Base-by-base conservation (phyloP, 805 yeast genomes). In the Metschnikowia similis region DNA sequence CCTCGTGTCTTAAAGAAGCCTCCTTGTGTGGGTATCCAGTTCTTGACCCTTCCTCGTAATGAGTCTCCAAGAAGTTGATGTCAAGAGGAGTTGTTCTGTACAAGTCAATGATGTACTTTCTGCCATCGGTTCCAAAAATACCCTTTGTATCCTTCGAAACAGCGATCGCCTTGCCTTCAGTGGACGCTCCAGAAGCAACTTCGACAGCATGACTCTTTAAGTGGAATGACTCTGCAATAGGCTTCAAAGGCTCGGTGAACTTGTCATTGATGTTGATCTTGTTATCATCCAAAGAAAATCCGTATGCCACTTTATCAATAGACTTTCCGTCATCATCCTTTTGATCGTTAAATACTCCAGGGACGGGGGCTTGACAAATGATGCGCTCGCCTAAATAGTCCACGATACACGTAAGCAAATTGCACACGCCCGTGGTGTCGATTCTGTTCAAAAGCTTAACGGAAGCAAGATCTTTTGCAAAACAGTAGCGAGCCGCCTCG, bases 331-430 rank as follows among this genome's bases (percentile, higher is more conserved):
- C 48, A 2, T 42, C 53, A 36, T 56, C 60, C 14, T 43, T 35
- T 28, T 75, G 64, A 31, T 60, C 62, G 48, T 80, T 73, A 66
- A 87, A 84, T 49, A 87, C 81, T 52, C 98, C 98, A 13, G 99
- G 99, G 40, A 92, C 96, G 10, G 97, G 96, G 11, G 96, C 88
- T 72, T 92, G 98, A 66, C 96, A 89, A 35, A 92, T 78, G 35
- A 92, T 75, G 66, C 98, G 81, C 60, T 82, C 85, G 53, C 98
- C 99, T 62, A 87, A 83, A 70, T 81, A 92, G 67, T 92, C 98
- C 49, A 92, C 88, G 51, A 90, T 77, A n/a, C 91, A 78, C 4
- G 97, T 87, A 59, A 88, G 80, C 52, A 92, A 74, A 46, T 85
- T 84, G 61, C 82, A 80, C 36, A 90, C 74, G 41, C 84, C 88